A percentile compares a stretch with the other conserved stretches of the same genome.
phyloP scores from a whole-genome alignment of 345 rosid genomes.

The Gossypium turneri region DNA sequence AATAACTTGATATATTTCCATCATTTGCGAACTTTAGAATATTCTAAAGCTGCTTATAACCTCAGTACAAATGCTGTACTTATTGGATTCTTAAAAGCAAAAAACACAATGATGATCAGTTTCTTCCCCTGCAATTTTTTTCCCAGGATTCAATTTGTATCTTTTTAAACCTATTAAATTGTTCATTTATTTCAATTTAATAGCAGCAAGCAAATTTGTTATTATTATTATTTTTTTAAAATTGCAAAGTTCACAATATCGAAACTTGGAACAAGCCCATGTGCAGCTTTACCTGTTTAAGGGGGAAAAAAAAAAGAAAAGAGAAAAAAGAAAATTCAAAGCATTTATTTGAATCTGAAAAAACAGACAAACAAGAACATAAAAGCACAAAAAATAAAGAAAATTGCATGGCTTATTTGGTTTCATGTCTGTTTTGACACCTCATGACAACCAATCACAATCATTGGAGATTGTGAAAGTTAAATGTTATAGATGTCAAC shows the following conservation, averaged over 20 bases:
- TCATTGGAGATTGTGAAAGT: conserved; percentile 11
- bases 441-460: conserved; percentile 21
- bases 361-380: neutral
- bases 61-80: neutral
- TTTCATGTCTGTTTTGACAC: conserved; percentile 10
- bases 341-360: neutral
- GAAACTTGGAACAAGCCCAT: conserved; percentile 11
- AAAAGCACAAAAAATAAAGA: neutral
- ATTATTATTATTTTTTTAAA: neutral
- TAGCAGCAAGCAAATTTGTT: neutral
- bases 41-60: conserved; percentile 15
- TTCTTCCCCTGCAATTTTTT: neutral
- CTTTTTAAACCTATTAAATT: neutral
- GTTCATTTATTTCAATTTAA: neutral
- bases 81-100: neutral
- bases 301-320: neutral
- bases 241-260: neutral
- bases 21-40: conserved; percentile 13
- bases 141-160: neutral
- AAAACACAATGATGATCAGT: neutral
- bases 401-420: neutral
- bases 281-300: conserved; percentile 22
- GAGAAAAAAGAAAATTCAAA: neutral
- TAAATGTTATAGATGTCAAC: conserved; percentile 8
- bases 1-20: neutral